These are phyloP conservation scores for Monosporascus cannonballus DNA, from an alignment of 2,329 filamentous ascomycete genomes.

Conservation along the genomic window DNA sequence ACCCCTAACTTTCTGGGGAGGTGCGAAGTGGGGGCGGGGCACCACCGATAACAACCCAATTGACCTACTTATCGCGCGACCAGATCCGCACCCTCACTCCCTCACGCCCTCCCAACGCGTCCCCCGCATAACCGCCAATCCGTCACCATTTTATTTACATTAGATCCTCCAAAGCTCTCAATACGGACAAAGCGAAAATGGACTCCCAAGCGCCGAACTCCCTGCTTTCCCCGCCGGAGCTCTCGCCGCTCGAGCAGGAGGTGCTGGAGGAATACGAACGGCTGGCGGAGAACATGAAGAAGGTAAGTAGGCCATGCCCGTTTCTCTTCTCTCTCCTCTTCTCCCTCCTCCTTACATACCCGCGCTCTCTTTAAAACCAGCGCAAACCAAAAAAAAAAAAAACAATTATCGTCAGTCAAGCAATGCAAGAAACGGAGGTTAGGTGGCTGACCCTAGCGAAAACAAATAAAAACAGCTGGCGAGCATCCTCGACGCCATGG, in stretches of 20 bases:
- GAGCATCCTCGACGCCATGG: constrained; percentile 55
- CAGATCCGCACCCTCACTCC: too few relatives aligned
- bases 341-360: not conserved
- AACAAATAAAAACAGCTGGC: constrained; percentile 43
- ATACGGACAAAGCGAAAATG: constrained; percentile 1
- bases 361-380: not conserved
- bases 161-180: too few relatives aligned
- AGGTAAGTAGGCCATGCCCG: constrained; percentile 43
- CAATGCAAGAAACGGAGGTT: too few relatives aligned
- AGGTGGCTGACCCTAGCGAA: not conserved
- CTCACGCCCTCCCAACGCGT: too few relatives aligned
- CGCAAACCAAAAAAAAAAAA: not conserved
- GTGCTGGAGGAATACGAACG: constrained; percentile 90
- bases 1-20: too few relatives aligned
- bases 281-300: constrained; percentile 84
- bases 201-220: constrained; percentile 11
- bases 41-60: too few relatives aligned
- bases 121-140: too few relatives aligned
- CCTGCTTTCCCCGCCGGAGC: constrained; percentile 40
- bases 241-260: constrained; percentile 83
- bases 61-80: too few relatives aligned
- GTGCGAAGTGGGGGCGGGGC: too few relatives aligned
- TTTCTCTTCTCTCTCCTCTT: not conserved
- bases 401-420: not conserved
- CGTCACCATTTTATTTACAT: too few relatives aligned